Evolutionary conservation across 176 grass and related monocot genomes (phyloP).

Genomic region (Olyra latifolia): DNA sequence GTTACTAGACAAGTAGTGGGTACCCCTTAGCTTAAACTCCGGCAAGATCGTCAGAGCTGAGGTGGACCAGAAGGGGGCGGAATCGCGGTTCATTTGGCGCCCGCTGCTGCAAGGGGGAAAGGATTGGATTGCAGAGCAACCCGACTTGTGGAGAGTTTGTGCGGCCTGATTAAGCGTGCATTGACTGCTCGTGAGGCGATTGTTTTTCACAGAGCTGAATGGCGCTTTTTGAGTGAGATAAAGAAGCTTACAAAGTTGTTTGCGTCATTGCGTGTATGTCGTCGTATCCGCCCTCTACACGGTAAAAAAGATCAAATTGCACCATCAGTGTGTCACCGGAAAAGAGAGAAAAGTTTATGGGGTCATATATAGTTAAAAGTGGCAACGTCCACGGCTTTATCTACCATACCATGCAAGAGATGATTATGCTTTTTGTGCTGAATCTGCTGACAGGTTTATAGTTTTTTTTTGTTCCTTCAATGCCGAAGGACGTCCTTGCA

Average conservation of each 20-base stretch:
- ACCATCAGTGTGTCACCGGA: neutral
- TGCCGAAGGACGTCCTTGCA: slow-evolving; percentile 8
- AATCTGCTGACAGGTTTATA: no score
- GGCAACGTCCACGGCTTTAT: neutral
- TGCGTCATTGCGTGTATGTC: neutral
- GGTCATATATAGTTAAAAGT: slow-evolving; percentile 1
- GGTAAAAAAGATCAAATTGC: slow-evolving; percentile 17
- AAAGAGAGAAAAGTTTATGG: neutral
- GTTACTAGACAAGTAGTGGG: no score
- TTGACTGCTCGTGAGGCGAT: neutral
- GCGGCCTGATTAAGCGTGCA: slow-evolving; percentile 5
- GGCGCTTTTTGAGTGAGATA: neutral
- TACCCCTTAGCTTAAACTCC: no score
- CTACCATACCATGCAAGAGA: neutral
- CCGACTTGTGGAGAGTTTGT: neutral
- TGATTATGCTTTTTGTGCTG: neutral
- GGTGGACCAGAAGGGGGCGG: no score
- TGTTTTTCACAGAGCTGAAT: neutral
- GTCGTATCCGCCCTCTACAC: neutral
- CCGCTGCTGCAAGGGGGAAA: no score
- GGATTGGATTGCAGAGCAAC: no score
- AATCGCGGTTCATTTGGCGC: no score
- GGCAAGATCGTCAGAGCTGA: no score
- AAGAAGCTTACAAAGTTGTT: slow-evolving; percentile 13
- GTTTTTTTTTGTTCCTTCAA: neutral